Evolutionary conservation across 108 stramenopile species (phyloP), one percentile per base, ranked within the genome.

Genomic region (Skeletonema grethae): DNA sequence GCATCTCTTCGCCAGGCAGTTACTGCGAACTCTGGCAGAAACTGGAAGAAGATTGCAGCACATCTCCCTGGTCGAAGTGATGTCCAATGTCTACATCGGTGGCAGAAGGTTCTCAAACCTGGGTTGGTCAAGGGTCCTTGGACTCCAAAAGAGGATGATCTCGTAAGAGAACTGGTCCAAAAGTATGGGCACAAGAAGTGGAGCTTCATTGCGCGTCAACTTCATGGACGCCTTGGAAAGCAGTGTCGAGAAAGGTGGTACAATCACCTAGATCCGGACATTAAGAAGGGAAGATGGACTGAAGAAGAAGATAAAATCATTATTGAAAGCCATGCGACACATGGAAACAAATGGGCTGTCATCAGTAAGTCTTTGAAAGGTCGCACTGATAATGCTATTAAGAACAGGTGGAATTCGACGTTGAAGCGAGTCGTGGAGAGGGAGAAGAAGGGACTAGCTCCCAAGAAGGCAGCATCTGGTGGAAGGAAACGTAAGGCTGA

Each of bases 181-280:
- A 63, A 90, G 36, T 83, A 97, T 59, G 95, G 95, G 3, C 90
- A 90, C 61, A 92, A 96, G 84, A 92, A 93, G 58, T 97, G 96
- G 97, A 84, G 85, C 65, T 84, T 92, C 61, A 96, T 99, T 71
- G 97, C 97, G 13, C 67, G 90, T 31, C 89, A 95, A 62, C 77
- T 99, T 34, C 89, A 91, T 34, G 97, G 97, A 25, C 82, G 99
- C 0, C 84, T 97, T 13, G 97, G 98, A 1, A 99, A 99, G 73
- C 99, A 99, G 84, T 99, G 99, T 66, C 96, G 99, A 24, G 99
- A 99, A 70, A 91, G 99, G 15, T 99, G 97, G 96, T 97, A 96
- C 84, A 99, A 99, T 75, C 98, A 98, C 73, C 78, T 99, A 8
- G 90, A 97, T 81, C 99, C 99, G 9, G 90, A 85, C 73, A 97